Evolutionary conservation across 2,329 filamentous ascomycete genomes (phyloP), one percentile per base, ranked within the genome.

Genomic region (Colletotrichum horii): DNA sequence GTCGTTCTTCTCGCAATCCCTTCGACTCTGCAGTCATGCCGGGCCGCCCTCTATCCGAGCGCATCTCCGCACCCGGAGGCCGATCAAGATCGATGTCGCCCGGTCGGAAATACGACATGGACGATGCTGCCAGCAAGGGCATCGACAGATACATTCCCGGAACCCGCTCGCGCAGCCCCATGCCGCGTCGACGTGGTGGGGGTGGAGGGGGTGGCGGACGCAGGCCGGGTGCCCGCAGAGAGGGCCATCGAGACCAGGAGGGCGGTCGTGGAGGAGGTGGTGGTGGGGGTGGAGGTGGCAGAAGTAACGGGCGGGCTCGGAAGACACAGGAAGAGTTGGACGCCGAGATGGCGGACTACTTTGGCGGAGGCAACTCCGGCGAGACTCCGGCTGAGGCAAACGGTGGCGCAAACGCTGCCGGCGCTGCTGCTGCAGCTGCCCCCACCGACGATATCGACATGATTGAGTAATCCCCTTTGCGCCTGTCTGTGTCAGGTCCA

Each of bases 321-420:
- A 98, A 98, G 90, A 98, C 96, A 0, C 94, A 96, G 79, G 95
- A 98, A 80, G 95, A 98, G 83, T 88, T 98, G 55, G 96, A 98
- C 83, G 95, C 95, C n/a, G 96, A 98, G 85, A 98, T 98, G 96
- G 95, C 93, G 34, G 95, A 98, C 82, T 98, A 98, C 84, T 98
- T 95, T 88, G 93, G 90, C 34, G 87, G 86, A 30, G 82, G 80
- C 66, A 66, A 64, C 56, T 38, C 80, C 72, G 83, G 80, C 62
- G 81, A 85, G 64, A 84, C 81, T 67, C 83, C 81, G n/a, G 85
- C 84, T 48, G 85, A 81, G 30, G 78, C 81, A 8, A 80, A 83
- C 73, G 82, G 81, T 36, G 83, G 79, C 67, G 79, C 83, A 55
- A 84, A 80, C 70, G 84, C 80, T 6, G 85, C 83, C 43, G 85